Base-by-base conservation (phyloP, 192 early-diverging fungal species). In the Coemansia sp. region DNA sequence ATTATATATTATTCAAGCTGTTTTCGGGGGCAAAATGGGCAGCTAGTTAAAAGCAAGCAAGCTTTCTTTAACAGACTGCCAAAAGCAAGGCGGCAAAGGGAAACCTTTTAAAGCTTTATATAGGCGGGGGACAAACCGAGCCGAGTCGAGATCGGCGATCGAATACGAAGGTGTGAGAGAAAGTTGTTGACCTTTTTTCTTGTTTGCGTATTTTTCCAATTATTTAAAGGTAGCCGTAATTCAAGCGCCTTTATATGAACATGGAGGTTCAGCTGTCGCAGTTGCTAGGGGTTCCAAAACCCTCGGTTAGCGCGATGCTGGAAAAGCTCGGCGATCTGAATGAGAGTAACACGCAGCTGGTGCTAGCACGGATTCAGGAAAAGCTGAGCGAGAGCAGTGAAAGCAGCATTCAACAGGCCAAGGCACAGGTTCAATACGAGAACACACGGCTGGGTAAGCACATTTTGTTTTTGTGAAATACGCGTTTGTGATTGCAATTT, bases 391-490 rank as follows among this genome's bases (percentile, higher is more conserved):
- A 75, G 39, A 43, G 24, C 35, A 41, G 20, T 9, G 45, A 8
- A 12, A 43, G 41, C 26, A 63, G 57, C 22, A 41, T 54, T 1
- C 64, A 74, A 26, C 54, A 57, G 23, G 60, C 37, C 7, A 80
- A 74, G 35, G 77, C 77, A 2, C 71, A 69, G 54, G 54, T 80
- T 35, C 68, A 74, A 64, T 80, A 69, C 27, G 77, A 80, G 8
- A 80, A 80, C 62, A 59, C 77, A 24, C 71, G 77, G 38, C 58
- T 79, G 35, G 77, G 77, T 79, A 79, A 66, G 77, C 16, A 62
- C 70, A 70, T 48, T 73, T 76, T 58, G 43, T 2, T 65, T 18
- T 64, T 62, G 27, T 51, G 68, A 29, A 71, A 67, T 37, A 57
- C 68, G 47, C 64, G 69, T 37, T 61, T 83, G 57, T 53, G 32